These are phyloP conservation scores for Schizosaccharomyces versatilis DNA, from an alignment of 1,139 yeast genomes.

Conservation along the genomic window DNA sequence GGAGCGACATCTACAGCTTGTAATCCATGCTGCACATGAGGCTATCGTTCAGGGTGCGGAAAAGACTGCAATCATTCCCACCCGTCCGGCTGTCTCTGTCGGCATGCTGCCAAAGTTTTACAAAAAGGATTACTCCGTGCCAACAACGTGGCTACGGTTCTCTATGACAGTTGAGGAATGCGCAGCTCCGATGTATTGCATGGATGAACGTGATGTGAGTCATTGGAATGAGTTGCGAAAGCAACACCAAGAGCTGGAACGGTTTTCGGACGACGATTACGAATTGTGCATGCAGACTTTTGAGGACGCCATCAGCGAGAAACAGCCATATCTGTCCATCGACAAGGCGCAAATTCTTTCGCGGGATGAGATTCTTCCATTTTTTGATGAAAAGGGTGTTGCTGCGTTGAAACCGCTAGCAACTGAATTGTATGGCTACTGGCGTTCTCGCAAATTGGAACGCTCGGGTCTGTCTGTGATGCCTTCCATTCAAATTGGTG, in stretches of 20 bases:
- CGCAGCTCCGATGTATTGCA: conserved; percentile 60
- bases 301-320: conserved; percentile 51
- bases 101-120: conserved; percentile 53
- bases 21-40: conserved; percentile 44
- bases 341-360: conserved; percentile 46
- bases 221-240: conserved; percentile 29
- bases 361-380: conserved; percentile 38
- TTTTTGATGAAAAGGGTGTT: conserved; percentile 11
- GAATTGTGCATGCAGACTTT: conserved; percentile 56
- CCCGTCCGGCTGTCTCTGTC: conserved; percentile 54
- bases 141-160: conserved; percentile 62
- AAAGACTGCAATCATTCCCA: conserved; percentile 64
- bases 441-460: conserved; percentile 52
- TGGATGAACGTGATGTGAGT: conserved; percentile 74
- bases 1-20: conserved; percentile 87
- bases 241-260: conserved; percentile 4
- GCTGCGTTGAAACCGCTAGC: conserved; percentile 44
- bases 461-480: conserved; percentile 50
- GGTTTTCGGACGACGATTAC: conserved; percentile 59
- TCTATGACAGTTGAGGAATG: conserved; percentile 93
- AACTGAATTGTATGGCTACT: conserved; percentile 48
- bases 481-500: conserved; percentile 66
- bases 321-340: conserved; percentile 70
- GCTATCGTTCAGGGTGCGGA: conserved; percentile 29
- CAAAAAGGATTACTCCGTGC: conserved; percentile 42